Evolutionary conservation across 805 yeast genomes (phyloP), one percentile per base, ranked within the genome.

Genomic region (Metschnikowia gruessii): DNA sequence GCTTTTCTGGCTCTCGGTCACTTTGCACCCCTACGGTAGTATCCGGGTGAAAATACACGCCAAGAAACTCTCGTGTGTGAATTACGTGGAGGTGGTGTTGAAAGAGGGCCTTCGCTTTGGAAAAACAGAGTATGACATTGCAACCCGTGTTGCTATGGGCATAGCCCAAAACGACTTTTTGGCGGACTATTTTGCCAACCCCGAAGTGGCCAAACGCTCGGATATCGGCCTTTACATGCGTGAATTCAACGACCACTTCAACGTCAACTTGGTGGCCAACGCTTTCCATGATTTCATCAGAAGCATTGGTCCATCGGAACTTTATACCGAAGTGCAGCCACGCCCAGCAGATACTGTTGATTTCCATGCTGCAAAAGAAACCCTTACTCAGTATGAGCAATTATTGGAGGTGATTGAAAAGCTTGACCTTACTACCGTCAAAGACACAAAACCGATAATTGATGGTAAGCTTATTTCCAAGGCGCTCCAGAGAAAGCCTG

Each of bases 51-150:
- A 58, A n/a, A 59, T 66, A n/a, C 70, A 66, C 46, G 56, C 65
- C n/a, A 70, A 66, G 48, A 76, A 72, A 57, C 50, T 56, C 48
- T 37, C 64, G 39, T 59, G 62, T 34, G 54, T 51, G 5, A 65
- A 62, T 42, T 82, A 81, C 1, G 66, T 76, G 1, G 79, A 75
- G 37, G 56, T 76, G 31, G 74, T 86, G 8, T 63, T 87, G 28
- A 76, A 79, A 53, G 89, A 86, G 48, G 92, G 95, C 0, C 62
- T 91, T 29, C 83, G 85, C 58, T 73, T 80, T 46, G 81, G 89
- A 7, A 75, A 76, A 44, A 67, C 65, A 40, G 83, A 80, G 37
- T 79, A 80, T 15, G 82, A 76, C 2, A 64, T 69, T 15, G 77
- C 81, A 0, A 60, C 81, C 1, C 64, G 66, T 32, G 64, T 83